Conservation (phyloP, 306 rosid genomes). For the Fragaria nilgerrensis region DNA sequence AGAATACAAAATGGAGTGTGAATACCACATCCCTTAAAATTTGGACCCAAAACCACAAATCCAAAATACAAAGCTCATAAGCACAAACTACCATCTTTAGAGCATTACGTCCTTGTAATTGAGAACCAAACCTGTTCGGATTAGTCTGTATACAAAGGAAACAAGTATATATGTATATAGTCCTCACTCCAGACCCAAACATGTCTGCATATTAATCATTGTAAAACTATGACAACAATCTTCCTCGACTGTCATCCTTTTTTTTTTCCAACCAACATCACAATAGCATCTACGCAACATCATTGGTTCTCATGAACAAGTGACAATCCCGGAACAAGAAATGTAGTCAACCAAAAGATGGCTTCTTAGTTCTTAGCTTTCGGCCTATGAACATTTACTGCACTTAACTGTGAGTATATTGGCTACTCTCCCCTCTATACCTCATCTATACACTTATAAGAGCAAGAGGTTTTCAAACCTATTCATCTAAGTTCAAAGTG, state of each 20-base stretch:
- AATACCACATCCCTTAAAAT: background rate
- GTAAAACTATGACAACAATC: background rate
- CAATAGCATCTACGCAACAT: background rate
- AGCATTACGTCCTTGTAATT: background rate
- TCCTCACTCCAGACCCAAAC: background rate
- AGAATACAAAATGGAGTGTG: background rate
- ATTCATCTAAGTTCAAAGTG: background rate
- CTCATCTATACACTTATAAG: conserved; percentile 18
- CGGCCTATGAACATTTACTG: background rate
- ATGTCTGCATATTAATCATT: background rate
- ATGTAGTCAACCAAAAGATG: background rate
- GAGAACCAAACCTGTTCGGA: background rate
- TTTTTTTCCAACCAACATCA: background rate
- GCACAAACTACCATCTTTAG: background rate
- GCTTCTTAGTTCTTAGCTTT: background rate
- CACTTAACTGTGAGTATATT: conserved; percentile 1
- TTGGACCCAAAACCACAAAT: background rate
- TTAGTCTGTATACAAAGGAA: background rate
- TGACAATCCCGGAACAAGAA: background rate
- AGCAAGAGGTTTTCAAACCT: conserved; percentile 6
- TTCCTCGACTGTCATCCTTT: background rate
- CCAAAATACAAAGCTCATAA: background rate
- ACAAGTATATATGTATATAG: background rate
- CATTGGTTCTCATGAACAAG: background rate
- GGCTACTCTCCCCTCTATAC: background rate